Evolutionary conservation across 352 stramenopile genomes (phyloP).

Genomic region (Phytophthora boehmeriae): DNA sequence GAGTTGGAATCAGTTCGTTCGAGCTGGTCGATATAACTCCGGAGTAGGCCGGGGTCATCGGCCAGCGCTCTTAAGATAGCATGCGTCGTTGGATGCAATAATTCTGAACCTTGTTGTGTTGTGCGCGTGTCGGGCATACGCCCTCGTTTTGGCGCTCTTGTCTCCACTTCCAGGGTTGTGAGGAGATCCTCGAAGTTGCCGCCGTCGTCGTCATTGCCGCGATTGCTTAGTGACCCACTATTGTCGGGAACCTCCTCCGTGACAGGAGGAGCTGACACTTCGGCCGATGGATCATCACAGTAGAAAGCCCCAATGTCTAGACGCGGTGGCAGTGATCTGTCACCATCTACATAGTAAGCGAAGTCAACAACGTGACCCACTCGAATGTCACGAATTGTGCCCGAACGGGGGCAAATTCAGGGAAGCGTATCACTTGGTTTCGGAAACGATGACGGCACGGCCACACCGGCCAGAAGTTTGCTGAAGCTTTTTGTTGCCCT

Average conservation of each 20-base stretch:
- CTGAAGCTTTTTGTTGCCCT: neutral
- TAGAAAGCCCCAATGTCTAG: neutral
- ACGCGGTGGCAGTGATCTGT: neutral
- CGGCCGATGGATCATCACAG: neutral
- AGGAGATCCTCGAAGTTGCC: neutral
- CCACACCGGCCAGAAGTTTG: neutral
- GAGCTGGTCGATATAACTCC: neutral
- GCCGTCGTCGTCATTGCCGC: neutral
- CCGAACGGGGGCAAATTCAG: neutral
- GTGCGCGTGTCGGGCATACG: neutral
- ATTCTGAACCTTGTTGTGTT: neutral
- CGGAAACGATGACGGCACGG: neutral
- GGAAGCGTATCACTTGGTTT: neutral
- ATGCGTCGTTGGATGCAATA: neutral
- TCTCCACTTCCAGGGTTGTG: neutral
- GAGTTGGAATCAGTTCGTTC: neutral
- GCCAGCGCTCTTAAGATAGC: neutral
- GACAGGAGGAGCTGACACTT: neutral
- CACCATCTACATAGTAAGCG: neutral
- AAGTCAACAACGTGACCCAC: neutral
- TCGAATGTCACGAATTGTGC: neutral
- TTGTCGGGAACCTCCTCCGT: neutral
- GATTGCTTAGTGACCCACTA: too few species aligned
- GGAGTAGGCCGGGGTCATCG: neutral
- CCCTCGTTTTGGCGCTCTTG: neutral